Conservation (phyloP, 2,329 filamentous ascomycete genomes). For the Purpureocillium takamizusanense region DNA sequence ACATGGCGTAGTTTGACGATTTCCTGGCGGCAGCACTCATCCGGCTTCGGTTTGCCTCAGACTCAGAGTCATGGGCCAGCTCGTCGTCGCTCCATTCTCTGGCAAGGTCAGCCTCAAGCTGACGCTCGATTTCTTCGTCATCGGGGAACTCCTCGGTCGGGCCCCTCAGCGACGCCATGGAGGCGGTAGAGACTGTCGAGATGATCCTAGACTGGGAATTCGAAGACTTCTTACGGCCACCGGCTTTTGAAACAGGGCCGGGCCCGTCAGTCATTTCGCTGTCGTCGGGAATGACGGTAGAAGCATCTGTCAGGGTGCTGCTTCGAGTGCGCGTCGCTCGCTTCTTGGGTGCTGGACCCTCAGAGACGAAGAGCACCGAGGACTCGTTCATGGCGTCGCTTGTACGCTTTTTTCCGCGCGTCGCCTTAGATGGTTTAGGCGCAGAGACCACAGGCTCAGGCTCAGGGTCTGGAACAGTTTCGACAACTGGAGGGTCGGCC, state of each 20-base stretch:
- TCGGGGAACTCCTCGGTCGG: slow-evolving; percentile 37
- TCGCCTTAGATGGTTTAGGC: slow-evolving; percentile 26
- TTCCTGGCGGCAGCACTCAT: slow-evolving; percentile 18
- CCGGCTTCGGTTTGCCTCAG: slow-evolving; percentile 23
- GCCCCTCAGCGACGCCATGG: slow-evolving; percentile 33
- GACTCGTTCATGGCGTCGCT: slow-evolving; percentile 51
- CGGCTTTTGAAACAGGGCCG: slow-evolving; percentile 12
- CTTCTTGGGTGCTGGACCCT: slow-evolving; percentile 49
- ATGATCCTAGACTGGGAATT: slow-evolving; percentile 25
- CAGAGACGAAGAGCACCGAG: slow-evolving; percentile 28
- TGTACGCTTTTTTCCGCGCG: slow-evolving; percentile 51
- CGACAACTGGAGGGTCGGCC: slow-evolving; percentile 28
- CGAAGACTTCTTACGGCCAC: slow-evolving; percentile 30
- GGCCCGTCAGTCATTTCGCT: slow-evolving; percentile 28
- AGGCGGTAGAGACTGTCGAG: slow-evolving; percentile 42
- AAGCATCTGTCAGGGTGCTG: slow-evolving; percentile 33
- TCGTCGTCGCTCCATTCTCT: slow-evolving; percentile 45
- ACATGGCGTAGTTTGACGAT: slow-evolving; percentile 39
- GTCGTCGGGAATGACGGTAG: slow-evolving; percentile 29
- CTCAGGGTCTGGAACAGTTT: slow-evolving; percentile 20
- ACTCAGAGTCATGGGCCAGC: slow-evolving; percentile 35
- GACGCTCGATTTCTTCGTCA: slow-evolving; percentile 58
- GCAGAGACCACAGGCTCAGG: slow-evolving; percentile 15
- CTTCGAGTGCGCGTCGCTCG: slow-evolving; percentile 42
- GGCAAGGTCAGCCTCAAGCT: slow-evolving; percentile 56